These are phyloP conservation scores for Suillus subaureus DNA, from an alignment of 768 basidiomycete genomes.

Conservation along the genomic window DNA sequence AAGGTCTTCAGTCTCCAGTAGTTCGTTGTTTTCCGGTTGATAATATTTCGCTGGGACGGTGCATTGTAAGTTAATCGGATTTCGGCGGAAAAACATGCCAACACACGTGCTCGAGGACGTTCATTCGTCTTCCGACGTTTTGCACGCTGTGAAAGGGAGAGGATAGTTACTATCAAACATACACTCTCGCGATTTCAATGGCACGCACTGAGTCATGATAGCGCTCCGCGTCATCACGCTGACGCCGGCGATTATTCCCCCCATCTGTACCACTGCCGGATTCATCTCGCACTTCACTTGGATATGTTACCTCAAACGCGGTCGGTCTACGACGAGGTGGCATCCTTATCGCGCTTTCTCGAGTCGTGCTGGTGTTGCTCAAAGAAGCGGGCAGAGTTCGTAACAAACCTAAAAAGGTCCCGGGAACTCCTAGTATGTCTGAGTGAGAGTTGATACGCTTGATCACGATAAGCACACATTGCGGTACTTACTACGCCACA, in stretches of 20 bases:
- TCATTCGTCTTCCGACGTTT: constrained; percentile 33
- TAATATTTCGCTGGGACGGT: constrained; percentile 43
- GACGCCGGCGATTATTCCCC: constrained; percentile 28
- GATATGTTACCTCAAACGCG: constrained; percentile 59
- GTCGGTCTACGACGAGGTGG: constrained; percentile 46
- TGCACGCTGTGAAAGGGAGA: constrained; percentile 15
- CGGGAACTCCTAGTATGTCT: neutral
- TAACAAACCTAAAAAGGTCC: neutral
- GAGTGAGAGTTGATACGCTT: neutral
- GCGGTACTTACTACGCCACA: neutral
- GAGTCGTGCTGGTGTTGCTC: neutral
- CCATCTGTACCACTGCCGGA: constrained; percentile 26
- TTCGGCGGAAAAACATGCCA: neutral
- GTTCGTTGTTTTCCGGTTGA: constrained; percentile 31
- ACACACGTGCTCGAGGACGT: constrained; percentile 19
- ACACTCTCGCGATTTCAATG: neutral
- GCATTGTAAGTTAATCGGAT: neutral
- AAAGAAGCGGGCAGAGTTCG: neutral
- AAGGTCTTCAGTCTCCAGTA: constrained; percentile 38
- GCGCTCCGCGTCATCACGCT: constrained; percentile 15
- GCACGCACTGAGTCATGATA: constrained; percentile 21
- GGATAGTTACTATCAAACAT: neutral
- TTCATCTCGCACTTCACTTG: constrained; percentile 29
- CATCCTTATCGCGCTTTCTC: constrained; percentile 26
- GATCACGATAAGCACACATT: neutral